These are phyloP conservation scores for Aspergillus tanneri DNA, from an alignment of 2,329 filamentous ascomycete species.

Conservation along the genomic window DNA sequence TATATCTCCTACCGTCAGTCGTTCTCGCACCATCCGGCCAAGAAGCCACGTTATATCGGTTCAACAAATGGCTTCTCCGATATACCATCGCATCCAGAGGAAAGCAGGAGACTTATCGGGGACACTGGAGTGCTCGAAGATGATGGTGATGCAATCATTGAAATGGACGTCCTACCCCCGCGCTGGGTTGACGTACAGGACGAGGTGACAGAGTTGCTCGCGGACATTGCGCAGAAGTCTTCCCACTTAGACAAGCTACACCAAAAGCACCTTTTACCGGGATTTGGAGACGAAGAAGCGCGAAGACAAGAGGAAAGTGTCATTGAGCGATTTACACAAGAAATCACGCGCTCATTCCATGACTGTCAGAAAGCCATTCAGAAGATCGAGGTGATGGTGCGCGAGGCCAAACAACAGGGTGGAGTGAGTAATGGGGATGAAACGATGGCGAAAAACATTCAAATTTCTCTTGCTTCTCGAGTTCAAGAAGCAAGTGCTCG, in stretches of 20 bases:
- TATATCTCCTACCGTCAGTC: slow-evolving; percentile 99
- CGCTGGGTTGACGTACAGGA: slow-evolving; percentile 95
- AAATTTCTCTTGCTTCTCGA: slow-evolving; percentile 81
- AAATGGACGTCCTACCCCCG: slow-evolving; percentile 95
- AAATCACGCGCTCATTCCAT: slow-evolving; percentile 86
- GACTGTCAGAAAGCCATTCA: slow-evolving; percentile 87
- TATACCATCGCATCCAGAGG: slow-evolving; percentile 60
- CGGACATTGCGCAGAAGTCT: slow-evolving; percentile 77
- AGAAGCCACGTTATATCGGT: slow-evolving; percentile 70
- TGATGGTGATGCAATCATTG: slow-evolving; percentile 91
- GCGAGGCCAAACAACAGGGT: slow-evolving; percentile 69
- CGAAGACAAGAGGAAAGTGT: slow-evolving; percentile 83
- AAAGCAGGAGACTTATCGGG: slow-evolving; percentile 81
- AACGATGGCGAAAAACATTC: slow-evolving; percentile 93
- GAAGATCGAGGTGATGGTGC: slow-evolving; percentile 81
- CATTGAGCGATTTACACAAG: slow-evolving; percentile 86
- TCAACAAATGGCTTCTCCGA: slow-evolving; percentile 62
- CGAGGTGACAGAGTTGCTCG: slow-evolving; percentile 80
- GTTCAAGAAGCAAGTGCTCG: slow-evolving; percentile 89
- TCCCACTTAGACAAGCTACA: slow-evolving; percentile 86
- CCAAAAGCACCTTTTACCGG: slow-evolving; percentile 93
- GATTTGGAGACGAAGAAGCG: slow-evolving; percentile 91
- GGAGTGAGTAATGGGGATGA: slow-evolving; percentile 80
- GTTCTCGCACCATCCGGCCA: slow-evolving; percentile 89
- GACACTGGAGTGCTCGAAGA: slow-evolving; percentile 67